These are phyloP conservation scores for Penicillium sp. DNA, from an alignment of 2,329 filamentous ascomycete genomes.

Conservation along the genomic window DNA sequence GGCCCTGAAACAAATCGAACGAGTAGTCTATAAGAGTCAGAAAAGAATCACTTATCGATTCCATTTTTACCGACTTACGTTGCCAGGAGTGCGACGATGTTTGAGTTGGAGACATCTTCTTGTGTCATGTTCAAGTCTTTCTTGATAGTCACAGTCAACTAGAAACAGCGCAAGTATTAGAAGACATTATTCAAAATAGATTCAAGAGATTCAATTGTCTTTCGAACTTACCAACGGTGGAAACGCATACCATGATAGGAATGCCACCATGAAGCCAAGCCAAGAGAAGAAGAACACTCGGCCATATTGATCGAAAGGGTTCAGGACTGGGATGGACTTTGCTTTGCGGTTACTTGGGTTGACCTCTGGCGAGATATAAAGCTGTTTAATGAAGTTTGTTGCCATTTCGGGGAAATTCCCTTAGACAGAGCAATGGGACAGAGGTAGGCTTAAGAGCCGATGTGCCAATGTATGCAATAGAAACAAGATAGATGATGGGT, in stretches of 20 bases:
- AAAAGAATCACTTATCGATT: background rate
- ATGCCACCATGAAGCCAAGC: slow-evolving; percentile 81
- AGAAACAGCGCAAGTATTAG: slow-evolving; percentile 17
- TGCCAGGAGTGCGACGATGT: slow-evolving; percentile 76
- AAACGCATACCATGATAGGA: slow-evolving; percentile 90
- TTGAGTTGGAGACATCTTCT: slow-evolving; percentile 78
- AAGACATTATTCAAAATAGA: background rate
- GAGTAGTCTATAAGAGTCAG: slow-evolving; percentile 54
- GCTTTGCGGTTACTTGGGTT: slow-evolving; percentile 86
- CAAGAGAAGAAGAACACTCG: slow-evolving; percentile 89
- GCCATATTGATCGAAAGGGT: slow-evolving; percentile 75
- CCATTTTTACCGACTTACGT: slow-evolving; percentile 50
- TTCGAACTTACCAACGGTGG: slow-evolving; percentile 67
- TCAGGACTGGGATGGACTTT: slow-evolving; percentile 73
- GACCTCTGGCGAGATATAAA: slow-evolving; percentile 62
- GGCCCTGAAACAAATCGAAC: slow-evolving; percentile 77
- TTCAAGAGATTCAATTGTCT: background rate
- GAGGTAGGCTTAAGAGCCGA: background rate
- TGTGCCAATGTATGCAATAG: background rate
- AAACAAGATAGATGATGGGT: background rate
- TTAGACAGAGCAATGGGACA: background rate
- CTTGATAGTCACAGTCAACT: slow-evolving; percentile 74
- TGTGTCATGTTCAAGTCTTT: slow-evolving; percentile 71
- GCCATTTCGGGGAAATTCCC: slow-evolving; percentile 12
- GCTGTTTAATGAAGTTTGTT: slow-evolving; percentile 27